These are phyloP conservation scores for Drosera spatulata DNA, from an alignment of 179 eudicot genomes.

Conservation along the genomic window DNA sequence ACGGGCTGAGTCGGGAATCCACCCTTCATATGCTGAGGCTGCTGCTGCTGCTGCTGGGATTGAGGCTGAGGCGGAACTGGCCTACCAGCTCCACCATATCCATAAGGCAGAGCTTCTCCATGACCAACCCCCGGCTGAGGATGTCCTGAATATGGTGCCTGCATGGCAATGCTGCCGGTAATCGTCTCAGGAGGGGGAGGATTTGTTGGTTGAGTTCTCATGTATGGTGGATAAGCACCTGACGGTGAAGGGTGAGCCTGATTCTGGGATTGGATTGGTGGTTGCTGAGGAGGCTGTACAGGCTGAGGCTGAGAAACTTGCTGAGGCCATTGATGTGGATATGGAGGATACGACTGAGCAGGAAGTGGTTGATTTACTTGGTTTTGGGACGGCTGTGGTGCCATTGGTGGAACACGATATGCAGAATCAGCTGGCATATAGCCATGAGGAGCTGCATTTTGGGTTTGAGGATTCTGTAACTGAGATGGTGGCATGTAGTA, in stretches of 20 bases:
- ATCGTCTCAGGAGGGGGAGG: slow-evolving; percentile 36
- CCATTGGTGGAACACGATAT: slow-evolving; percentile 32
- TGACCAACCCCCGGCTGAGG: slow-evolving; percentile 38
- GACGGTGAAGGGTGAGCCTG: slow-evolving; percentile 40
- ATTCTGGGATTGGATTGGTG: slow-evolving; percentile 38
- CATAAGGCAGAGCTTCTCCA: slow-evolving; percentile 48
- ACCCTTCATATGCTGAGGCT: slow-evolving; percentile 40
- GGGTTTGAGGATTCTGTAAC: slow-evolving; percentile 28
- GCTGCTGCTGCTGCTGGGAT: slow-evolving; percentile 19
- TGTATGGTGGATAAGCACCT: slow-evolving; percentile 45
- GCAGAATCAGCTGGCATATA: slow-evolving; percentile 46
- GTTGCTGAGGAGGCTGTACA: slow-evolving; percentile 30
- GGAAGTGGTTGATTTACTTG: slow-evolving; percentile 53
- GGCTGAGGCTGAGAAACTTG: slow-evolving; percentile 39
- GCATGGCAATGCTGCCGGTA: slow-evolving; percentile 17
- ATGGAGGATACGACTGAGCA: slow-evolving; percentile 28
- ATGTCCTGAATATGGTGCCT: slow-evolving; percentile 35
- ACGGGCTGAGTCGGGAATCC: slow-evolving; percentile 38
- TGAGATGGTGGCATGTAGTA: slow-evolving; percentile 48
- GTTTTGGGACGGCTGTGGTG: slow-evolving; percentile 31
- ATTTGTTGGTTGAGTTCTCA: slow-evolving; percentile 44
- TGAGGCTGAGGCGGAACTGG: slow-evolving; percentile 31
- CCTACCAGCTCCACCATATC: slow-evolving; percentile 52
- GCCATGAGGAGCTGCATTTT: slow-evolving; percentile 35
- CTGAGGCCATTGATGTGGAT: slow-evolving; percentile 81